Conservation (phyloP, 129 eudicot species). For the Erigeron canadensis region DNA sequence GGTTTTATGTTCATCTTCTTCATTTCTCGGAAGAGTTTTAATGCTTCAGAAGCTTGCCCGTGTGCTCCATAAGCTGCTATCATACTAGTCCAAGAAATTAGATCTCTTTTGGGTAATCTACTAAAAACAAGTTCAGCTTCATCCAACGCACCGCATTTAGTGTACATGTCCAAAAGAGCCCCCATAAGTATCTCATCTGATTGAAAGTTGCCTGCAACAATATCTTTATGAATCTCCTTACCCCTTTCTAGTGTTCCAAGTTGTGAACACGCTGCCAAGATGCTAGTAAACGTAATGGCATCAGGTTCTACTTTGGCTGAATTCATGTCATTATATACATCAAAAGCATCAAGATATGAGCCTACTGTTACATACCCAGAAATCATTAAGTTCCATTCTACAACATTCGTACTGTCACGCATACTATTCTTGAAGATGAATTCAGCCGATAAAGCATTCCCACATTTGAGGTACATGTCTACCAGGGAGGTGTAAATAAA, state of each 20-base stretch:
- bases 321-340: constrained; percentile 20
- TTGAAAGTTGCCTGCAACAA: constrained; percentile 14
- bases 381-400: constrained; percentile 43
- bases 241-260: constrained; percentile 34
- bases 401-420: constrained; percentile 29
- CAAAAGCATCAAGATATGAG: constrained; percentile 36
- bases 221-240: constrained; percentile 27
- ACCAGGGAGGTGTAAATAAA: constrained; percentile 30
- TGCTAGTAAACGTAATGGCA: constrained; percentile 33
- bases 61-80: constrained; percentile 38
- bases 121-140: constrained; percentile 33
- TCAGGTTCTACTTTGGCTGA: constrained; percentile 17
- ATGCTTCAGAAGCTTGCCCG: constrained; percentile 35
- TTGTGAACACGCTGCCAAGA: constrained; percentile 37
- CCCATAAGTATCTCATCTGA: constrained; percentile 34
- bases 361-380: constrained; percentile 41
- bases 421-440: constrained; percentile 13
- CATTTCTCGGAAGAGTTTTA: constrained; percentile 33
- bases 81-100: constrained; percentile 45
- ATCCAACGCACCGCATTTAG: constrained; percentile 39
- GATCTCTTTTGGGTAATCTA: constrained; percentile 34
- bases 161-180: constrained; percentile 42
- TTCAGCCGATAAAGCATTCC: constrained; percentile 24
- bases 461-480: constrained; percentile 39
- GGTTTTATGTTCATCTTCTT: constrained; percentile 24